A percentile compares a stretch with the other conserved stretches of the same genome.
phyloP scores from a whole-genome alignment of 129 eudicot species.

The Helianthus tuberosus region DNA sequence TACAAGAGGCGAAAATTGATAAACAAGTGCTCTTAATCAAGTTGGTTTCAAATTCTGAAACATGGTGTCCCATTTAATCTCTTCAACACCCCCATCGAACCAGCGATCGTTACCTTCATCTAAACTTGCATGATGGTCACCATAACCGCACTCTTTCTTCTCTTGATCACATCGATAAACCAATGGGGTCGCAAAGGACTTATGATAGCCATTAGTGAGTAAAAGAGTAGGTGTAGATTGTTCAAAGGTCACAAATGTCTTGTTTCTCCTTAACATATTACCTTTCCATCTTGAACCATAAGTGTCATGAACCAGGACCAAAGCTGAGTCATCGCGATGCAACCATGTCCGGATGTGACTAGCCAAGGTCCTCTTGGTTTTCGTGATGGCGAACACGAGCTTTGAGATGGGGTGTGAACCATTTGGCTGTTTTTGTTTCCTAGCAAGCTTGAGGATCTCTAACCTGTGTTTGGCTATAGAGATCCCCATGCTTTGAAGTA shows the following conservation, averaged over 20 bases:
- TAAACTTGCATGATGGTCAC: conserved; percentile 39
- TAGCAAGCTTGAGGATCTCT: conserved; percentile 78
- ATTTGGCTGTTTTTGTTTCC: conserved; percentile 40
- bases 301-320: conserved; percentile 52
- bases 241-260: conserved; percentile 38
- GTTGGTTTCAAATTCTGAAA: conserved; percentile 92
- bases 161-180: conserved; percentile 40
- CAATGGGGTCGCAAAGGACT: conserved; percentile 58
- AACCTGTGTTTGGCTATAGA: conserved; percentile 88
- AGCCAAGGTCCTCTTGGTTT: conserved; percentile 59
- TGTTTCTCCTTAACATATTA: conserved; percentile 57
- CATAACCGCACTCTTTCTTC: conserved; percentile 17
- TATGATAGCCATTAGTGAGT: conserved; percentile 65
- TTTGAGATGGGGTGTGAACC: conserved; percentile 50
- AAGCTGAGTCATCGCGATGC: conserved; percentile 55
- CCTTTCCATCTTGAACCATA: conserved; percentile 58
- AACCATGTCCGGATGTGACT: conserved; percentile 50
- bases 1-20: conserved; percentile 17
- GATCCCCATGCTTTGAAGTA: conserved; percentile 93
- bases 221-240: conserved; percentile 56
- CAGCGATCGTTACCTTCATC: conserved; percentile 47
- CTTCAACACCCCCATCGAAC: conserved; percentile 54
- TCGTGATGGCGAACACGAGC: conserved; percentile 55
- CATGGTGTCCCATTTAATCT: conserved; percentile 91
- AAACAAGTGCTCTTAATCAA: conserved; percentile 9